A percentile compares a stretch with the other conserved stretches of the same genome.
phyloP scores from a whole-genome alignment of 2,329 filamentous ascomycete species.

The Verticillium alfalfae region DNA sequence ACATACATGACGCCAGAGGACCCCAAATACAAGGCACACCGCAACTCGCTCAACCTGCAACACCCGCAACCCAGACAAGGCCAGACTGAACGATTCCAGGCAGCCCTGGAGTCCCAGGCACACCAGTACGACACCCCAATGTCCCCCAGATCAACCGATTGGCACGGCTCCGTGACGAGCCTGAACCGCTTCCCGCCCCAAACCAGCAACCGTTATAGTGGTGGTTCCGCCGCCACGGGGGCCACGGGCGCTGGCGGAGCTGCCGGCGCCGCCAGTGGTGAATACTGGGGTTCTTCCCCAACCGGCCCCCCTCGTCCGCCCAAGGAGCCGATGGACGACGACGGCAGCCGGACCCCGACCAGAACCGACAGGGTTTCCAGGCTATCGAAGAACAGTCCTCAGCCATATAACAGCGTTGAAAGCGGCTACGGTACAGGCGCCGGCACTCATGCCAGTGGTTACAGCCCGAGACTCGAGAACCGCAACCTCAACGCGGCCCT shows the following conservation, averaged over 20 bases:
- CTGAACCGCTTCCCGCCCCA: slow-evolving; percentile 45
- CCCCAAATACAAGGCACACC: slow-evolving; percentile 76
- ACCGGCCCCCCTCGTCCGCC: slow-evolving; percentile 52
- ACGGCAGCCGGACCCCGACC: slow-evolving; percentile 35
- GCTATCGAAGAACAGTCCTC: slow-evolving; percentile 47
- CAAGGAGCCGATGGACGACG: slow-evolving; percentile 52
- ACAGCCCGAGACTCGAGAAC: slow-evolving; percentile 51
- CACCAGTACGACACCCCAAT: slow-evolving; percentile 58
- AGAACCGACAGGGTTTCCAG: slow-evolving; percentile 43
- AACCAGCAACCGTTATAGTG: slow-evolving; percentile 44
- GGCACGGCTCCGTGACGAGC: slow-evolving; percentile 56
- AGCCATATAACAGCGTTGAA: slow-evolving; percentile 51
- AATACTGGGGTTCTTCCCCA: slow-evolving; percentile 42
- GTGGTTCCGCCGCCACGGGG: slow-evolving; percentile 17
- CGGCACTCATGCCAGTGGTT: slow-evolving; percentile 38
- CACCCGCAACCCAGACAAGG: slow-evolving; percentile 74
- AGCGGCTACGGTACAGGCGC: slow-evolving; percentile 49
- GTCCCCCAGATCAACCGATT: slow-evolving; percentile 57
- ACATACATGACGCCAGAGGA: slow-evolving; percentile 57
- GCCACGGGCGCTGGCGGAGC: background rate
- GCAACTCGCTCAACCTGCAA: slow-evolving; percentile 73
- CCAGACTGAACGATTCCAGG: slow-evolving; percentile 69
- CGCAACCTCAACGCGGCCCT: slow-evolving; percentile 50
- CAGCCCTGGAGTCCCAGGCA: slow-evolving; percentile 67
- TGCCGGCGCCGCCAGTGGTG: slow-evolving; percentile 16